Base-by-base conservation (phyloP, 2,329 filamentous ascomycete species). In the Zymoseptoria passerinii region DNA sequence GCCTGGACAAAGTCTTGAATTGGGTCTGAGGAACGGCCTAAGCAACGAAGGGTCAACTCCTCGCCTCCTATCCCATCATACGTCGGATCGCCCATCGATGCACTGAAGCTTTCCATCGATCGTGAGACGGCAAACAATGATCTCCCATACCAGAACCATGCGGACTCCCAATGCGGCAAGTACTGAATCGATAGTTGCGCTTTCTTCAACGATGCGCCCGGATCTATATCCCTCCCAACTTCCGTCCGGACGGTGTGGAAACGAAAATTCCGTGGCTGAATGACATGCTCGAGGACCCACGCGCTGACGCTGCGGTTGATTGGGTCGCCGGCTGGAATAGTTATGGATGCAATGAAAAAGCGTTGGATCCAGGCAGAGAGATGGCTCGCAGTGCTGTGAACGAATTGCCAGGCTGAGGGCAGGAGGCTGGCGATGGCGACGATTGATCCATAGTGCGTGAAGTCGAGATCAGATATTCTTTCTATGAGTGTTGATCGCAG, bases 21-120 rank as follows among this genome's bases (percentile, higher is more conserved):
- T 0, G 78, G 78, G 52, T 73, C 63, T 0, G 76, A 73, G 6
- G 73, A 76, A 20, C 76, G 68, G 10, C 77, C 77, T 56, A 76
- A 61, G 54, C 77, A 78, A n/a, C 68, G 74, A 16, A 80, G 69
- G 3, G 74, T 58, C 28, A 67, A 50, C 53, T 66, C 62, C 23
- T 66, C 65, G 7, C 65, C 65, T 4, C 65, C 65, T 44, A 67
- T 58, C 4, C 63, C 65, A 55, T 67, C 65, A 52, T 66, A 67
- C 2, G 53, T 63, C 18, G 63, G 57, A 54, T 67, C 65, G 16
- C 55, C 18, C 55, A 63, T 61, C 13, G 57, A 58, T 20, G 61
- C 52, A 2, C 54, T 56, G 59, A 67, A 65, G n/a, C 57, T 65
- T 5, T 67, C 57, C 9, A 65, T 55, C 5, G 58, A 58, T 13